Conservation (phyloP, 2,329 filamentous ascomycete genomes). For the Penicillium sp. region DNA sequence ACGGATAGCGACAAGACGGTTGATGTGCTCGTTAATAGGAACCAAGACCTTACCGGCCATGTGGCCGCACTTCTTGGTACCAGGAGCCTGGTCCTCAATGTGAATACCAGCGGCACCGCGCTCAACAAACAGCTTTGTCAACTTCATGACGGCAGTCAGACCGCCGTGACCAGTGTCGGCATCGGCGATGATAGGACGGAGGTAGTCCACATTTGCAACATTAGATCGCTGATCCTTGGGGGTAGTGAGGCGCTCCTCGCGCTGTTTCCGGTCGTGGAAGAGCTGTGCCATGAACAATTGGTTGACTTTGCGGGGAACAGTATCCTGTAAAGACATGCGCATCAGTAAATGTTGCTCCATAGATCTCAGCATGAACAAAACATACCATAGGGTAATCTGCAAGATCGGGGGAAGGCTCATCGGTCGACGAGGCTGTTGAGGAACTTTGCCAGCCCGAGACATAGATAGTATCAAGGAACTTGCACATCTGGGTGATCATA, state of each 20-base stretch:
- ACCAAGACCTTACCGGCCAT: slow-evolving; percentile 99
- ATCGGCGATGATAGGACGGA: slow-evolving; percentile 93
- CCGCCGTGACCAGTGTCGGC: slow-evolving; percentile 97
- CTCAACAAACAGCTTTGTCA: slow-evolving; percentile 96
- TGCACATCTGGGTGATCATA: slow-evolving; percentile 99
- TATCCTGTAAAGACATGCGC: slow-evolving; percentile 64
- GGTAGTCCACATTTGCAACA: slow-evolving; percentile 83
- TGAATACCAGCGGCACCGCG: slow-evolving; percentile 96
- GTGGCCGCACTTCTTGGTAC: slow-evolving; percentile 99
- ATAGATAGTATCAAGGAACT: slow-evolving; percentile 97
- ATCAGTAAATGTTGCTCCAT: slow-evolving; percentile 13
- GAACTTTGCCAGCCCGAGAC: slow-evolving; percentile 99
- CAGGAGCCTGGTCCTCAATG: slow-evolving; percentile 97
- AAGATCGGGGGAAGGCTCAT: slow-evolving; percentile 96
- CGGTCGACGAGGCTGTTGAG: slow-evolving; percentile 88
- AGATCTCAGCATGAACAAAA: not conserved
- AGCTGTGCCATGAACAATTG: slow-evolving; percentile 98
- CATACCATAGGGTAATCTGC: slow-evolving; percentile 92
- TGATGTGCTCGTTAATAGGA: slow-evolving; percentile 96
- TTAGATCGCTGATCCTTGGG: slow-evolving; percentile 71
- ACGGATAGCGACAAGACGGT: slow-evolving; percentile 91
- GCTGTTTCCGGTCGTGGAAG: slow-evolving; percentile 99
- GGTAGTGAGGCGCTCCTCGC: slow-evolving; percentile 83
- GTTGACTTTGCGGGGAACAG: slow-evolving; percentile 95
- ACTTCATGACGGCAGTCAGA: slow-evolving; percentile 98